Base-by-base conservation (phyloP, 2,329 filamentous ascomycete species). In the Gyromitra esculenta region DNA sequence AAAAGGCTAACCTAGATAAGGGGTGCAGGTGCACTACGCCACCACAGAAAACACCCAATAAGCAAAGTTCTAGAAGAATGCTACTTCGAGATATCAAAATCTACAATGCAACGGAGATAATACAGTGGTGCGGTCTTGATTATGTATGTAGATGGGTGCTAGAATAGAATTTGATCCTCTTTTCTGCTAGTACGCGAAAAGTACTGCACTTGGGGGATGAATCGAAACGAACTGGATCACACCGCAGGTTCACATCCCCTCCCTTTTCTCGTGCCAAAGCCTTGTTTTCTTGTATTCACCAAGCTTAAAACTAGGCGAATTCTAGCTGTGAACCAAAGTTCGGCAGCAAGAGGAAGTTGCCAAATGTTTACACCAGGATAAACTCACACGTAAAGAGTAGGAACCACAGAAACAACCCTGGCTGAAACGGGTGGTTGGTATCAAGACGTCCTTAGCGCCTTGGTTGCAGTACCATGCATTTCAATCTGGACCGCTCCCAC, bases 381-480 rank as follows among this genome's bases (percentile, higher is more conserved):
- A 54, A 48, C 35, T 52, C 43, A 54, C n/a, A 54, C 48, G 7
- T 21, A 31, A 59, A 48, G 50, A 57, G 50, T 41, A 57, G 45
- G 35, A 35, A 66, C 21, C 15, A 54, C 45, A 52, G 15, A 39
- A 39, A 39, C 41, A 54, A 64, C 45, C 65, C 43, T 13, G 31
- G n/a, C 9, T 70, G 72, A 75, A 75, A 75, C 72, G 35, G 37
- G 18, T 11, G 8, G 35, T 39, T 60, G 35, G 68, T 52, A n/a
- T 39, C 31, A 37, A 62, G 56, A 39, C 13, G 41, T 59, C 5
- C 25, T 63, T 63, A 57, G 71, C 54, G 71, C 63, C 35, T 54
- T 37, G 54, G 39, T 25, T 11, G 45, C 18, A 41, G 13, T 43
- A 43, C 60, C 50, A 65, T 72, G 59, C 45, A 64, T 72, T 75